Evolutionary conservation across 2,329 filamentous ascomycete genomes (phyloP), one percentile per base, ranked within the genome.

Genomic region (Allantophomopsis lycopodina): DNA sequence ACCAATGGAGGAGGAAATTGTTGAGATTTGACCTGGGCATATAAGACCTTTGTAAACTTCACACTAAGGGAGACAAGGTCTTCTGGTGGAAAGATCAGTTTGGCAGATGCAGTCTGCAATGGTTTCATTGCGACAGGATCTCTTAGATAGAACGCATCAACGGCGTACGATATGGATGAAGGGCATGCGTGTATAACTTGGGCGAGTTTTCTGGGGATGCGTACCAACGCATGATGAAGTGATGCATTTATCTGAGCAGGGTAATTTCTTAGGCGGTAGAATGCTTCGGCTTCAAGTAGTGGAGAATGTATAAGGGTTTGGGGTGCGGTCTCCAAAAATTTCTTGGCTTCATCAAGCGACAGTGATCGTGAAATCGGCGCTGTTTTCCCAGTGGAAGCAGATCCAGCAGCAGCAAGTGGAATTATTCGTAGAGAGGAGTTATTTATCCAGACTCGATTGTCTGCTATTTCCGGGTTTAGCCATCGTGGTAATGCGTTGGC

Each of bases 71-170:
- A 79, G 8, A 95, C 81, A 32, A 94, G 72, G 54, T 96, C 89
- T 35, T 70, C 60, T 0, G 87, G 87, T 3, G 77, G 70, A 50
- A 98, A 94, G 2, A 59, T 54, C 2, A 87, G 64, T 0, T 62
- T 58, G 1, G 58, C 61, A 0, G 71, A 58, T 28, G 71, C 63
- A 2, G 69, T 68, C 40, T 78, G 63, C 3, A 94, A 63, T 1
- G 78, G 73, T 40, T 79, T 80, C 34, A 95, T 60, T 1, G 80
- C 70, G 42, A 86, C 69, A 0, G 86, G 80, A 52, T 96, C 88
- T 44, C 91, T 78, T 12, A 94, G 70, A 57, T 96, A 96, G 59
- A 98, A 96, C 1, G 83, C 78, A 58, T 98, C 93, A 2, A 89
- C 74, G 1, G 86, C 87, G 0, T 87, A 77, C 2, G 87, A 80